These are phyloP conservation scores for Petasospora rhodanensis DNA, from an alignment of 1,139 yeast species.

Conservation along the genomic window DNA sequence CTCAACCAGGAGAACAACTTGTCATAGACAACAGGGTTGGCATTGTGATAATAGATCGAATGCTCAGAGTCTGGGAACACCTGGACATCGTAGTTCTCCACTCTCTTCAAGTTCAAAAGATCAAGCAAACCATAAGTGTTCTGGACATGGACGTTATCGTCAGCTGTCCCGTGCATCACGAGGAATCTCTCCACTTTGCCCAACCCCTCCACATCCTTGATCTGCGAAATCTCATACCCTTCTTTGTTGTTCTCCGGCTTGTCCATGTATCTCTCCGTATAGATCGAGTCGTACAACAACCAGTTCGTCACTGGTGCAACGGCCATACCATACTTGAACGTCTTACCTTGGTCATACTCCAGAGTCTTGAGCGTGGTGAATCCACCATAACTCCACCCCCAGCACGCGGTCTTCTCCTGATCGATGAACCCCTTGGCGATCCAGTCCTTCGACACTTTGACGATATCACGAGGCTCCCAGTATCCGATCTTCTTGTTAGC, in stretches of 20 bases:
- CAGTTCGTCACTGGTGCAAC: conserved; percentile 90
- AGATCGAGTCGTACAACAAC: conserved; percentile 74
- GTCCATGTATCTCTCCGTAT: conserved; percentile 90
- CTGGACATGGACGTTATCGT: conserved; percentile 93
- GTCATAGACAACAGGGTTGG: conserved; percentile 69
- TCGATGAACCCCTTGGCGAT: conserved; percentile 57
- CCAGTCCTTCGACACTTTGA: conserved; percentile 59
- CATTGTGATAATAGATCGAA: conserved; percentile 73
- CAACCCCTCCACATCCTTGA: conserved; percentile 48
- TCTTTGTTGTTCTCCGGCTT: conserved; percentile 50
- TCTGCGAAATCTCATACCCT: conserved; percentile 46
- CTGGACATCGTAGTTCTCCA: conserved; percentile 85
- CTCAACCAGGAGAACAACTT: conserved; percentile 68
- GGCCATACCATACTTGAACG: conserved; percentile 75
- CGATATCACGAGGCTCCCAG: conserved; percentile 85
- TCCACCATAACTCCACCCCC: conserved; percentile 98
- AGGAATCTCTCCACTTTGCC: conserved; percentile 54
- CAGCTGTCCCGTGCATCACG: conserved; percentile 94
- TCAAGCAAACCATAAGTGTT: conserved; percentile 77
- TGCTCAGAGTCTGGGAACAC: conserved; percentile 95
- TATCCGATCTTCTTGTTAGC: conserved; percentile 72
- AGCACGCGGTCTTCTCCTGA: conserved; percentile 64
- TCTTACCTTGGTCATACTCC: conserved; percentile 63
- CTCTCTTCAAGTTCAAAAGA: conserved; percentile 50
- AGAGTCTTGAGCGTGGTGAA: conserved; percentile 72